These are phyloP conservation scores for Blastobotrys mokoenaii DNA, from an alignment of 805 yeast genomes.

Conservation along the genomic window DNA sequence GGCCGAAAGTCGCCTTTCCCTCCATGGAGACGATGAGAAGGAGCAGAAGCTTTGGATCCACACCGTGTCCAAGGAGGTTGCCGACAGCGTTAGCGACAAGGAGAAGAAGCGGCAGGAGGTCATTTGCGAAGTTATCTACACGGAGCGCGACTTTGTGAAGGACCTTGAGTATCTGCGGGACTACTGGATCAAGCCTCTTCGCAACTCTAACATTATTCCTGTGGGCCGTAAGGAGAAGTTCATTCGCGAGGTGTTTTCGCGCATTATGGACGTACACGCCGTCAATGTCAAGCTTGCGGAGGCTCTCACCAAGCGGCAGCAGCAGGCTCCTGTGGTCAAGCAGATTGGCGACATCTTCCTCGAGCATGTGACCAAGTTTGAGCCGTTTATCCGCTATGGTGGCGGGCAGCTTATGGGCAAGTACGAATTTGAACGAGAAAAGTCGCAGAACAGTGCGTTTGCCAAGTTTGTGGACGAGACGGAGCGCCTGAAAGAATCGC, in stretches of 20 bases:
- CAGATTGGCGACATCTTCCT: conserved; percentile 82
- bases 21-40: conserved; percentile 63
- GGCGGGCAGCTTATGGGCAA: conserved; percentile 94
- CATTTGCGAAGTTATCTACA: conserved; percentile 85
- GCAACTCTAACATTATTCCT: conserved; percentile 81
- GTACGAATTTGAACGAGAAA: conserved; percentile 90
- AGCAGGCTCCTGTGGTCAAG: conserved; percentile 72
- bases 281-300: conserved; percentile 83
- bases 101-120: conserved; percentile 93
- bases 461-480: conserved; percentile 91
- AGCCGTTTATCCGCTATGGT: conserved; percentile 87
- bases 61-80: conserved; percentile 71
- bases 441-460: conserved; percentile 80
- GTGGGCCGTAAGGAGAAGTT: conserved; percentile 84
- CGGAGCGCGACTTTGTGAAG: conserved; percentile 92
- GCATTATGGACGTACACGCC: conserved; percentile 77
- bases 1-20: conserved; percentile 60
- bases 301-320: conserved; percentile 80
- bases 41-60: conserved; percentile 88
- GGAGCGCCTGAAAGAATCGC: conserved; percentile 72
- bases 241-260: conserved; percentile 84
- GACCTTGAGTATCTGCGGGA: conserved; percentile 90
- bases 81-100: conserved; percentile 68
- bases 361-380: conserved; percentile 77
- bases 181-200: conserved; percentile 84